A percentile compares a stretch with the other conserved stretches of the same genome.
These are phyloP conservation scores for Aspergillaceae sp. DNA, from an alignment of 2,329 filamentous ascomycete genomes.

Conservation along the genomic window DNA sequence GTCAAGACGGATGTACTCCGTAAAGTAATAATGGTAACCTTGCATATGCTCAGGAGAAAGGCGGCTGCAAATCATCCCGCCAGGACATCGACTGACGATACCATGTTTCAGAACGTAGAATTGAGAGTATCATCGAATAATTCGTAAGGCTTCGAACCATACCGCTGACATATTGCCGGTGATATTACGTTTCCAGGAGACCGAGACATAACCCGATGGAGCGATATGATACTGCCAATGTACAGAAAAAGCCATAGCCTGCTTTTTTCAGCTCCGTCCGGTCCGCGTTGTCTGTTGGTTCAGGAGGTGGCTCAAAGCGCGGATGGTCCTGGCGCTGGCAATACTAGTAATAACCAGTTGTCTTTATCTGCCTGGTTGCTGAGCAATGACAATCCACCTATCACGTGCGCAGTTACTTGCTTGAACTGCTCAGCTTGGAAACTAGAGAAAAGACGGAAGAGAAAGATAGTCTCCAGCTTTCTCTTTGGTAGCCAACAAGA, in stretches of 20 bases:
- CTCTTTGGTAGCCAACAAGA: too few relatives aligned
- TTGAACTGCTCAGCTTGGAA: too few relatives aligned
- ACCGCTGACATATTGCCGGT: background rate
- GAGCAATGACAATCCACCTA: background rate
- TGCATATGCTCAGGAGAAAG: too few relatives aligned
- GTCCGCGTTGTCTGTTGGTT: background rate
- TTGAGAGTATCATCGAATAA: background rate
- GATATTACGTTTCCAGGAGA: background rate
- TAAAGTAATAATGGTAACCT: too few relatives aligned
- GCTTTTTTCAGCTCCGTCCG: background rate
- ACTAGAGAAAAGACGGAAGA: slow-evolving; percentile 3
- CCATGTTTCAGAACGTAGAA: too few relatives aligned
- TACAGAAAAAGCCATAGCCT: too few relatives aligned
- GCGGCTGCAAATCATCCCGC: too few relatives aligned
- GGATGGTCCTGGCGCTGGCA: background rate
- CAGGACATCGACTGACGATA: too few relatives aligned
- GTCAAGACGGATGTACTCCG: too few relatives aligned
- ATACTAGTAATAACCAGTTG: background rate
- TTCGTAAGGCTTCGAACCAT: too few relatives aligned
- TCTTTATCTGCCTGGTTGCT: too few relatives aligned
- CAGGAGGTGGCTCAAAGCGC: slow-evolving; percentile 1
- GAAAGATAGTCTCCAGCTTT: background rate
- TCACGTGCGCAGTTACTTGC: background rate
- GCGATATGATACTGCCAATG: background rate
- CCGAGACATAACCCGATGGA: background rate